phyloP scores from a whole-genome alignment of 768 basidiomycete species.

The Baorangia bicolor region DNA sequence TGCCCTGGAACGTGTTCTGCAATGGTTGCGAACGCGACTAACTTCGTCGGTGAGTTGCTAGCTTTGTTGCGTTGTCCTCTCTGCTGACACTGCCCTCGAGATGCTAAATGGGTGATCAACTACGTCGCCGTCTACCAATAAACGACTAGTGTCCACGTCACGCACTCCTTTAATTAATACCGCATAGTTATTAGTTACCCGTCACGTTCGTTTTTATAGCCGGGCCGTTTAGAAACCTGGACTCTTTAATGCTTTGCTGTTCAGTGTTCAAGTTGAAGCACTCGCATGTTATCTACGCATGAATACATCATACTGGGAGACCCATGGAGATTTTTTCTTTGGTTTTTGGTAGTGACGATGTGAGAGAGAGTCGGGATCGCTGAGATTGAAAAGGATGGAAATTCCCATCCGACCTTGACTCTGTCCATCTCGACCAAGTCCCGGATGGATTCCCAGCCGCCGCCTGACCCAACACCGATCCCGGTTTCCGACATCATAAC shows the following conservation, averaged over 20 bases:
- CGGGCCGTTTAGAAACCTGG: neutral
- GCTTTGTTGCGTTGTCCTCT: neutral
- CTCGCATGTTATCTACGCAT: neutral
- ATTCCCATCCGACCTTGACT: slow-evolving; percentile 30
- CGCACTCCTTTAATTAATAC: neutral
- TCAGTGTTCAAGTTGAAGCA: slow-evolving; percentile 10
- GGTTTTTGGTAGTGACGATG: no score
- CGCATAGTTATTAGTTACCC: neutral
- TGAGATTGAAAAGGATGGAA: slow-evolving; percentile 24
- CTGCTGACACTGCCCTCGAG: slow-evolving; percentile 31
- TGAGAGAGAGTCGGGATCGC: neutral
- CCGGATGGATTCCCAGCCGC: slow-evolving; percentile 37
- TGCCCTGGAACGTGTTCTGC: slow-evolving; percentile 45
- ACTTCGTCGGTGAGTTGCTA: slow-evolving; percentile 44
- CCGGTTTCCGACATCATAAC: slow-evolving; percentile 54
- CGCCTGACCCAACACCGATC: slow-evolving; percentile 34
- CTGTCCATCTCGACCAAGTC: slow-evolving; percentile 27
- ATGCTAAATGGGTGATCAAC: slow-evolving; percentile 56
- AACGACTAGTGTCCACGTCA: neutral
- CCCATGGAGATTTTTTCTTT: no score
- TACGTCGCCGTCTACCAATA: slow-evolving; percentile 54
- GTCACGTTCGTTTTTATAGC: neutral
- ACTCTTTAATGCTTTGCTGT: neutral
- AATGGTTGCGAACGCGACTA: slow-evolving; percentile 53
- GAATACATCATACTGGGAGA: neutral